phyloP scores from a whole-genome alignment of 2,329 filamentous ascomycete genomes.

The Geoglossum cookeanum region DNA sequence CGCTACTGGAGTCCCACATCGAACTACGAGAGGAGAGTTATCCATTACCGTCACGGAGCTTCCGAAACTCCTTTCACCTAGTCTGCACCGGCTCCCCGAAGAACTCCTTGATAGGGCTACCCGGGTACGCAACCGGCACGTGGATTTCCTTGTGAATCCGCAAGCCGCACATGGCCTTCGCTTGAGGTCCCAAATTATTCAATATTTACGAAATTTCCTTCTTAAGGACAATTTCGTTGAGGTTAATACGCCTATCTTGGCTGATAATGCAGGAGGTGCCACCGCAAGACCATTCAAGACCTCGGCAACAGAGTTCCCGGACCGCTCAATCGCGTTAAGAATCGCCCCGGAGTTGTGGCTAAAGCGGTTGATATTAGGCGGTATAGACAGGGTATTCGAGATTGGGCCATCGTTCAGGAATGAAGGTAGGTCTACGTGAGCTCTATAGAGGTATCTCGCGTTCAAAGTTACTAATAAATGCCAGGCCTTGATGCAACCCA shows the following conservation, averaged over 20 bases:
- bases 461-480: background rate
- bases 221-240: constrained; percentile 57
- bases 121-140: constrained; percentile 57
- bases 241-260: constrained; percentile 78
- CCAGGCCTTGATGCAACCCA: constrained; percentile 61
- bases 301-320: constrained; percentile 52
- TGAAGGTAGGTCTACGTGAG: constrained; percentile 36
- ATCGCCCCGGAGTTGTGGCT: constrained; percentile 93
- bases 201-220: constrained; percentile 55
- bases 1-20: constrained; percentile 48
- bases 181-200: constrained; percentile 55
- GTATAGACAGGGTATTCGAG: constrained; percentile 77
- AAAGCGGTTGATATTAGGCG: constrained; percentile 77
- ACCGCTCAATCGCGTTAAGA: constrained; percentile 53
- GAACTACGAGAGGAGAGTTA: constrained; percentile 54
- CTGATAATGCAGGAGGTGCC: constrained; percentile 68
- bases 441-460: background rate
- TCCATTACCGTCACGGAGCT: constrained; percentile 49
- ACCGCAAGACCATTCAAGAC: constrained; percentile 75
- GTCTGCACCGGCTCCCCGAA: constrained; percentile 60
- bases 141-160: constrained; percentile 66
- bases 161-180: constrained; percentile 48
- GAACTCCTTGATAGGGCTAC: constrained; percentile 51
- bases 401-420: constrained; percentile 87
- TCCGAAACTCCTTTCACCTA: constrained; percentile 56